These are phyloP conservation scores for Pterulicium gracile DNA, from an alignment of 1,284 basidiomycete genomes.

Conservation along the genomic window DNA sequence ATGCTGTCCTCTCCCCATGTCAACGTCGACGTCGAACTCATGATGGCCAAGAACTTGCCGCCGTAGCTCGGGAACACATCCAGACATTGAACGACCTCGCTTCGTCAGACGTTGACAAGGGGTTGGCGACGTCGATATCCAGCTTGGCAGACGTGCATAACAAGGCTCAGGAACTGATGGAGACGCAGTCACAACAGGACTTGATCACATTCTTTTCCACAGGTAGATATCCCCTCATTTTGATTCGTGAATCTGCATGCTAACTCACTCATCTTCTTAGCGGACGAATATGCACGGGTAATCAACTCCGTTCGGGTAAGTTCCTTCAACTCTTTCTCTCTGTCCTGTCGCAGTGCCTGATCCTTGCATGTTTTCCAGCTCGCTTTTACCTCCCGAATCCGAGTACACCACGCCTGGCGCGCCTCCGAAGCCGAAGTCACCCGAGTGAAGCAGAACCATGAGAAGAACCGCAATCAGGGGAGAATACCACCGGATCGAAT, in stretches of 20 bases:
- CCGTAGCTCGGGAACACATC: constrained; percentile 62
- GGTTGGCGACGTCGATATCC: constrained; percentile 56
- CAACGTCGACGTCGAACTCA: too few relatives aligned
- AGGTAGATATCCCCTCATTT: constrained; percentile 26
- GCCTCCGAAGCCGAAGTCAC: constrained; percentile 66
- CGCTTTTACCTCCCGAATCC: constrained; percentile 80
- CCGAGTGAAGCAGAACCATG: constrained; percentile 66
- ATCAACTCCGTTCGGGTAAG: constrained; percentile 83
- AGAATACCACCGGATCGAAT: constrained; percentile 56
- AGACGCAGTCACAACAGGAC: constrained; percentile 68
- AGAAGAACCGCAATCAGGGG: constrained; percentile 71
- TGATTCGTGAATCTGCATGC: constrained; percentile 5
- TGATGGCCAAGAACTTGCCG: constrained; percentile 48
- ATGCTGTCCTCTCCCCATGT: too few relatives aligned
- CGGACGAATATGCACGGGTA: constrained; percentile 88
- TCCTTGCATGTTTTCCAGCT: constrained; percentile 31
- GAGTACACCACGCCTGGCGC: constrained; percentile 76
- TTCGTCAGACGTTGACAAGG: constrained; percentile 64
- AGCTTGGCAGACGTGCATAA: constrained; percentile 66
- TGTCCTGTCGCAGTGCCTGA: constrained; percentile 3
- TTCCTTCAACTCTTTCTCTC: constrained; percentile 9
- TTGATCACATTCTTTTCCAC: constrained; percentile 69
- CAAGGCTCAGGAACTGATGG: constrained; percentile 61
- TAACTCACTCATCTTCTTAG: constrained; percentile 20
- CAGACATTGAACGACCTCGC: constrained; percentile 57